Base-by-base conservation (phyloP, 345 rosid genomes). In the Eucalyptus cloeziana region DNA sequence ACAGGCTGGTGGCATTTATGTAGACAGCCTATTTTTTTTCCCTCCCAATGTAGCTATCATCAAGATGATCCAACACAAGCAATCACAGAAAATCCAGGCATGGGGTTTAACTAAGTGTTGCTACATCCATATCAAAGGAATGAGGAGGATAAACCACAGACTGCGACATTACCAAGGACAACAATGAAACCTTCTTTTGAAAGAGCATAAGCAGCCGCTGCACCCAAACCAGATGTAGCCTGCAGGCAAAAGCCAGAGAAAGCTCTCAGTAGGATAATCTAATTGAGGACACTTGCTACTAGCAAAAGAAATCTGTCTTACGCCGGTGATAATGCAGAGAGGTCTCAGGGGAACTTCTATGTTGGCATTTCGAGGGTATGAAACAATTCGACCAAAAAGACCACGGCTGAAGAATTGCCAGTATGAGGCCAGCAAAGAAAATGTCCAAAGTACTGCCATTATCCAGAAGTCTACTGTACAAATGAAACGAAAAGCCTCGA, bases 171-270 rank as follows among this genome's bases (percentile, higher is more conserved):
- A 97, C 99, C 99, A 49, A 97, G 96, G 92, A 95, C 92, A 88
- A 96, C 93, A 49, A 87, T 93, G 92, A 95, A 96, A 33, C 99
- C 99, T 88, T 96, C 92, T 89, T 83, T 94, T 64, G 99, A 94
- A 90, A 96, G 96, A 89, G 94, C 95, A 91, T 86, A 89, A 19
- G 99, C 98, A 27, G 97, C 93, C 6, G 97, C 97, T 22, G 93
- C 95, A 40, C 99, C 99, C 50, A 96, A 85, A 44, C 99, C 99
- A 33, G 99, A 97, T 71, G 98, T 94, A 90, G 98, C 97, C 99
- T 96, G 89, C 86, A 90, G 76, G 30, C 45, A 71, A 37, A 22
- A 86, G 87, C 8, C 69, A 58, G 30, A 50, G 13, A 43, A 86
- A 79, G 22, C 79, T 86, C 24, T 54, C 8, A 7, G 45, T 33